Base-by-base conservation (phyloP, 2,329 filamentous ascomycete genomes). In the Cytospora paraplurivora region DNA sequence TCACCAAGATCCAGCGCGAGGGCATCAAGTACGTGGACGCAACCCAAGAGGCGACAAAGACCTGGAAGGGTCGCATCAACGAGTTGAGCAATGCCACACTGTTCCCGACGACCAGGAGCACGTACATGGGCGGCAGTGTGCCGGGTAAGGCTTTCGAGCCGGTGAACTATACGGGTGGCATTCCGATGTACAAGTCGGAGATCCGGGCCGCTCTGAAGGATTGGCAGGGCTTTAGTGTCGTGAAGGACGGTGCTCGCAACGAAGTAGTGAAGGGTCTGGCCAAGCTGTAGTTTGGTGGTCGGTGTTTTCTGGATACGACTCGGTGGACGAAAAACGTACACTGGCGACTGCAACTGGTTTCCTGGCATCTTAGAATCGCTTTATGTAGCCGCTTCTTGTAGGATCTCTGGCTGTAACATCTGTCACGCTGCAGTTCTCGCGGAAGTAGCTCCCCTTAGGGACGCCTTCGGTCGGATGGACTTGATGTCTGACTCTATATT, bases 61-160 rank as follows among this genome's bases (percentile, higher is more conserved):
- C 74, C 5, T 88, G 83, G 82, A 84, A 81, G 69, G 70, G 80
- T 51, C 70, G 74, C 11, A 76, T 86, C 32, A 68, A 80, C n/a
- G 76, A 80, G 3, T 59, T 83, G 1, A 80, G 77, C 54, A 72
- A 84, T 68, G 68, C 50, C 12, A 77, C 76, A 6, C 72, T 87
- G 4, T 78, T 87, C 63, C 81, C 82, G 0, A 79, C 75, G 0
- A 79, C 78, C 0, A 75, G 72, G 33, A 82, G 77, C 7, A 86
- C 81, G 21, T 66, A 66, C 7, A 66, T 85, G 79, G 85, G 85
- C 3, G 80, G 78, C 0, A 84, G 76, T 49, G 76, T 85, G 1
- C 83, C 84, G 0, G 82, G 79, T 0, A 86, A 86, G 73, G 68
- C 76, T 0, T 76, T 75, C 33, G 84, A 87, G 73, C 79, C 79